These are phyloP conservation scores for Gilbertella persicaria DNA, from an alignment of 371 early-diverging fungal genomes.

Conservation along the genomic window DNA sequence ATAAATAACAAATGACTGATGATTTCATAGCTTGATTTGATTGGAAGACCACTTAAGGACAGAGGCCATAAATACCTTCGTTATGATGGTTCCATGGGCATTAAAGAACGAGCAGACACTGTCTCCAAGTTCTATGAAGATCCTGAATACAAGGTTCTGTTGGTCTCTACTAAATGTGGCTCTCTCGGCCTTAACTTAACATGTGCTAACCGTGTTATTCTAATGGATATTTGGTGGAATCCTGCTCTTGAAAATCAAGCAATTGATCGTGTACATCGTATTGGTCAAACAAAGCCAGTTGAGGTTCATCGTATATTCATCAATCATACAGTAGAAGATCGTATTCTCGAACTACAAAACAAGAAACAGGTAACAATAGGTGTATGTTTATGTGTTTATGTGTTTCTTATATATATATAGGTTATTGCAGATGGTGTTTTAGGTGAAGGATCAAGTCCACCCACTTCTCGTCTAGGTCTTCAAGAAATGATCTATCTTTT, in stretches of 20 bases:
- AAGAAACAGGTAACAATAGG: slow-evolving; percentile 31
- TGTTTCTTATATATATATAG: slow-evolving; percentile 1
- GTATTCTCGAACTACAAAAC: slow-evolving; percentile 39
- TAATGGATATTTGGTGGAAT: slow-evolving; percentile 76
- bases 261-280: slow-evolving; percentile 89
- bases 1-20: background rate
- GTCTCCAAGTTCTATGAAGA: slow-evolving; percentile 52
- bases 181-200: slow-evolving; percentile 68
- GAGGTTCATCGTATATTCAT: slow-evolving; percentile 29
- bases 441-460: slow-evolving; percentile 37
- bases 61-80: slow-evolving; percentile 31
- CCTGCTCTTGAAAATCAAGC: slow-evolving; percentile 66
- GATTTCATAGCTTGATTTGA: slow-evolving; percentile 53
- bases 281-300: slow-evolving; percentile 85
- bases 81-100: slow-evolving; percentile 53
- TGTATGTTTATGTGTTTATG: background rate
- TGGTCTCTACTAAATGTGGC: slow-evolving; percentile 66
- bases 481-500: slow-evolving; percentile 47
- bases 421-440: slow-evolving; percentile 40
- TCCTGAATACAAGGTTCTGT: slow-evolving; percentile 52
- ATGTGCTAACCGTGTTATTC: slow-evolving; percentile 28
- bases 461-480: slow-evolving; percentile 34
- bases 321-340: slow-evolving; percentile 42
- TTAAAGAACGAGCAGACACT: slow-evolving; percentile 37
- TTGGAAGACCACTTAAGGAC: slow-evolving; percentile 63